Base-by-base conservation (phyloP, 345 rosid genomes). In the Physaria fendleri region DNA sequence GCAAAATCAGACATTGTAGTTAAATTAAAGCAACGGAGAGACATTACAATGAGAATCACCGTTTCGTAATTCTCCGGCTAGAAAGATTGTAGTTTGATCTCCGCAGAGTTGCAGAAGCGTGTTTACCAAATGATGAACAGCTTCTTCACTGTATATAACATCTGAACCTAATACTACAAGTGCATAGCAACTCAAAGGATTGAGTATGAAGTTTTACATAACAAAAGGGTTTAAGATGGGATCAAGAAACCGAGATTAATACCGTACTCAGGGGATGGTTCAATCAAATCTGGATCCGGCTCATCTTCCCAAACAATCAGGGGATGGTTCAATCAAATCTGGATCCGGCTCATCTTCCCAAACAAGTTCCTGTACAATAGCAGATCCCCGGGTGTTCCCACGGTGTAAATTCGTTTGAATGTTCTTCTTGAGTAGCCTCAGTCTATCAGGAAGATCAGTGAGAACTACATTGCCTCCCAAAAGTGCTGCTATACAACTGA, bases 241-340 rank as follows among this genome's bases (percentile, higher is more conserved):
- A 27, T 28, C n/a, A n/a, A n/a, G 21, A 46, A 48, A 65, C 7
- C 0, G 1, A 56, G 56, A 56, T 38, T 6, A 14, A 2, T 76
- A 91, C 96, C 86, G 41, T 71, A 92, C 78, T 88, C 93, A 48
- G 90, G 96, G 20, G 77, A 66, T 38, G 90, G 90, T 61, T 81
- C 74, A 39, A 88, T 40, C 78, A 84, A 49, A 37, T 81, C 88
- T 37, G 34, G 50, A 25, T 77, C 87, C 25, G 72, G 81, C 13
- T 82, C 82, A 71, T 88, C 83, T 34, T 95, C 98, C 95, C 96
- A 92, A 24, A 71, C 72, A 92, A 79, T 88, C 93, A 48, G 90
- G 96, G 20, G 77, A 66, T 38, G 90, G 90, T 61, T 81, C 74
- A 39, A 88, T 40, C 78, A 84, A 49, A 37, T 81, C 88, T 37